A percentile compares a stretch with the other conserved stretches of the same genome.
Evolutionary conservation across 768 basidiomycete genomes (phyloP).

Genomic region (Tricholoma matsutake): DNA sequence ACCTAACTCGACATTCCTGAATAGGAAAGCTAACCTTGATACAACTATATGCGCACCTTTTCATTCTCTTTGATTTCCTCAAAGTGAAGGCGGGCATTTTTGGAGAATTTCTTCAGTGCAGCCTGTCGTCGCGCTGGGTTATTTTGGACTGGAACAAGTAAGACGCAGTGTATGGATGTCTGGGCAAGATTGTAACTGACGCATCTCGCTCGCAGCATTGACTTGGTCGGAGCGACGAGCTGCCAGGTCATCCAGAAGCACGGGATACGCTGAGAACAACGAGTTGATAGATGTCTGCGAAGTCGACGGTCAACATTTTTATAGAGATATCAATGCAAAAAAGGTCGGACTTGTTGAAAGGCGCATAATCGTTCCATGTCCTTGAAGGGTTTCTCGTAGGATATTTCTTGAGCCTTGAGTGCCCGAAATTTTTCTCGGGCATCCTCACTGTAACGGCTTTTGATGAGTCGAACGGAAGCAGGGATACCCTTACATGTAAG

Average conservation of each 20-base stretch:
- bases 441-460: conserved; percentile 25
- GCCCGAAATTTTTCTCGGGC: conserved; percentile 23
- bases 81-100: conserved; percentile 31
- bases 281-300: conserved; percentile 20
- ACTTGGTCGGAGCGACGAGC: conserved; percentile 30
- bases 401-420: conserved; percentile 25
- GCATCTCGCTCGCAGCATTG: conserved; percentile 34
- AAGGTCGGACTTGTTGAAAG: conserved; percentile 23
- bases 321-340: neutral
- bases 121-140: conserved; percentile 24
- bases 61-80: conserved; percentile 34
- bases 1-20: conserved; percentile 16
- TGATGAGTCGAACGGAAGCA: neutral
- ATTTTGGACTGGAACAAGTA: conserved; percentile 23
- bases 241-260: conserved; percentile 31
- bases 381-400: conserved; percentile 22
- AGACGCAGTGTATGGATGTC: neutral
- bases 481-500: conserved; percentile 25
- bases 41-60: conserved; percentile 25
- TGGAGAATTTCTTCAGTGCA: conserved; percentile 28
- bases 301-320: conserved; percentile 3
- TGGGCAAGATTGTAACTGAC: conserved; percentile 22
- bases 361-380: conserved; percentile 23
- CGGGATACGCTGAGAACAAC: conserved; percentile 24
- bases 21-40: neutral